phyloP scores from a whole-genome alignment of 495 filamentous ascomycete species.

The Aspergillus incahuasiensis region DNA sequence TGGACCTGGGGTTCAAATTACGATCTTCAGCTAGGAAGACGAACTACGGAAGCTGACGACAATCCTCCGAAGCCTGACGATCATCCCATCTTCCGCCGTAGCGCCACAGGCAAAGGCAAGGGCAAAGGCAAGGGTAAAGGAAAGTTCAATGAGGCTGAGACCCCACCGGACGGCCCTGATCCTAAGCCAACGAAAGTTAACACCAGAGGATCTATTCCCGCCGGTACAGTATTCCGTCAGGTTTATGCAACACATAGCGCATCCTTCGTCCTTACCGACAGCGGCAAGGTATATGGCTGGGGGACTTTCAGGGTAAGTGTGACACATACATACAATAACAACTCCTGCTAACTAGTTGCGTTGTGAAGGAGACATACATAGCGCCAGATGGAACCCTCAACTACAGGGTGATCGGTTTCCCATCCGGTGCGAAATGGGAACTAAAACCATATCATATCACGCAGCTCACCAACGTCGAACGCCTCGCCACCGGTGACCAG shows the following conservation, averaged over 20 bases:
- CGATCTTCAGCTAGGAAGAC: conserved; percentile 60
- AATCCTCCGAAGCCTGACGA: not conserved
- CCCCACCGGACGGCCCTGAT: too few species aligned
- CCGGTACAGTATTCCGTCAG: conserved; percentile 50
- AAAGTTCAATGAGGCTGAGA: conserved; percentile 13
- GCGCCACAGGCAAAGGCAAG: not conserved
- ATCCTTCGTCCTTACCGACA: conserved; percentile 59
- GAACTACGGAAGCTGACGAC: conserved; percentile 30
- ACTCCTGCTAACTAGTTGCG: not conserved
- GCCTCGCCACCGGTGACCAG: conserved; percentile 60
- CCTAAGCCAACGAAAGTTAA: conserved; percentile 44
- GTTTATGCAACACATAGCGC: conserved; percentile 60
- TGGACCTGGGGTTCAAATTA: conserved; percentile 73
- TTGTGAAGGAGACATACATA: not conserved
- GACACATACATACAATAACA: not conserved
- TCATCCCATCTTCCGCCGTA: too few species aligned
- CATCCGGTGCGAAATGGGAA: conserved; percentile 33
- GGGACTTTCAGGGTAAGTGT: conserved; percentile 60
- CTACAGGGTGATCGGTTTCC: conserved; percentile 66
- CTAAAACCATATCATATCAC: conserved; percentile 43
- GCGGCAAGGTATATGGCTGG: conserved; percentile 66
- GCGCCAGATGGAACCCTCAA: conserved; percentile 31
- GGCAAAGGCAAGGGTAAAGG: not conserved
- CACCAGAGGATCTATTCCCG: conserved; percentile 29
- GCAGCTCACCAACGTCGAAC: conserved; percentile 56